Percentiles rank a stretch among this genome's conserved stretches.
phyloP scores from a whole-genome alignment of 441 rosid species.

The Eutrema salsugineum region DNA sequence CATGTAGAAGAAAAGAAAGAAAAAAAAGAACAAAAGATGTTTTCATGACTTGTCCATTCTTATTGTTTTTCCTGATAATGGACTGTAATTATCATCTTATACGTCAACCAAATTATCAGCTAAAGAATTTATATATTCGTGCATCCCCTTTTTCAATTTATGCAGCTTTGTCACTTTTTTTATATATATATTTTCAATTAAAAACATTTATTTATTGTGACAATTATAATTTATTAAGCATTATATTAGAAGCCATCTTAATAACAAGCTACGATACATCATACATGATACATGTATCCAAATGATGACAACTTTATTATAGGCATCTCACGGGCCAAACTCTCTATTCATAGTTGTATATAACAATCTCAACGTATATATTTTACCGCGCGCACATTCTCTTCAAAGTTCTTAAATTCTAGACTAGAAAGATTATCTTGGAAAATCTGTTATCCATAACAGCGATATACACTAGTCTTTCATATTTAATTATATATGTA shows the following conservation, averaged over 20 bases:
- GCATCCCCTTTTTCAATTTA: neutral
- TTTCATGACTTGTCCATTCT: neutral
- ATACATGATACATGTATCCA: neutral
- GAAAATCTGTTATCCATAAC: no score
- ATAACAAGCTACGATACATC: neutral
- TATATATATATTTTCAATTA: no score
- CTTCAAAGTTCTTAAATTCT: no score
- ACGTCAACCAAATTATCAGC: conserved; percentile 28
- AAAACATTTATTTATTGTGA: neutral
- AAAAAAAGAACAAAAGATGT: neutral
- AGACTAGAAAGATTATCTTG: no score
- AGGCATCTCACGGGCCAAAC: no score
- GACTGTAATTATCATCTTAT: conserved; percentile 24
- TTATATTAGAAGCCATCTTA: neutral
- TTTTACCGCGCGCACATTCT: no score
- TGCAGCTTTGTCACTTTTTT: neutral
- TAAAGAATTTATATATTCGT: neutral
- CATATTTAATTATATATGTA: no score
- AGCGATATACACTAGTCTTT: no score
- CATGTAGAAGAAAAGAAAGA: neutral
- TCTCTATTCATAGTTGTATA: no score
- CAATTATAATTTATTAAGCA: neutral
- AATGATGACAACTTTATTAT: no score
- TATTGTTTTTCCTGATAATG: conserved; percentile 12
- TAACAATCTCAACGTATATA: no score